These are phyloP conservation scores for Aurantiochytrium sp. DNA, from an alignment of 108 stramenopile genomes.

Conservation along the genomic window DNA sequence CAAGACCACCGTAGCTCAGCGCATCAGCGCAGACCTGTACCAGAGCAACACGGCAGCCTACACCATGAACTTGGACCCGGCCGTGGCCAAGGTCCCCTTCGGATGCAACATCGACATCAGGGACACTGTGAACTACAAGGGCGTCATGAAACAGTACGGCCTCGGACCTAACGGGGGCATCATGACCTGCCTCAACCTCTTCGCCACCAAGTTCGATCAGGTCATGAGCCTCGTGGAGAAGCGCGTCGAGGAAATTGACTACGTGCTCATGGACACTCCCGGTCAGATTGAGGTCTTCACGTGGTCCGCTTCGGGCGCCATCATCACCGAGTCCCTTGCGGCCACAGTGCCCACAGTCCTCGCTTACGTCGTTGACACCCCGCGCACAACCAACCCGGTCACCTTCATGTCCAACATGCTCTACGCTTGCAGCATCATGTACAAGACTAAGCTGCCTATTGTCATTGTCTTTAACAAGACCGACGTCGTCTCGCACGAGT, in stretches of 20 bases:
- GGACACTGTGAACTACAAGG: slow-evolving; percentile 94
- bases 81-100: slow-evolving; percentile 82
- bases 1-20: slow-evolving; percentile 75
- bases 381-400: slow-evolving; percentile 82
- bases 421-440: slow-evolving; percentile 93
- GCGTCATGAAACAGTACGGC: slow-evolving; percentile 95
- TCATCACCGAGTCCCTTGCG: slow-evolving; percentile 86
- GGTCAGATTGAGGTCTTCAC: slow-evolving; percentile 99
- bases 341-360: slow-evolving; percentile 88
- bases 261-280: slow-evolving; percentile 89
- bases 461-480: slow-evolving; percentile 92
- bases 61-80: slow-evolving; percentile 94
- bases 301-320: slow-evolving; percentile 93
- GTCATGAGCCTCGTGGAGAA: slow-evolving; percentile 85
- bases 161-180: slow-evolving; percentile 99
- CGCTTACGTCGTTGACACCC: slow-evolving; percentile 92
- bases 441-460: slow-evolving; percentile 85
- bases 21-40: slow-evolving; percentile 40
- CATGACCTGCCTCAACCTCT: slow-evolving; percentile 92
- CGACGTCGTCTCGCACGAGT: slow-evolving; percentile 75
- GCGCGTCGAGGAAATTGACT: slow-evolving; percentile 51
- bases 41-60: slow-evolving; percentile 53
- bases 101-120: slow-evolving; percentile 94
- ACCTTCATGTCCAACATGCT: slow-evolving; percentile 99
- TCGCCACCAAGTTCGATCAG: slow-evolving; percentile 97